Conservation (phyloP, 2,329 filamentous ascomycete species). For the Geosmithia morbida region DNA sequence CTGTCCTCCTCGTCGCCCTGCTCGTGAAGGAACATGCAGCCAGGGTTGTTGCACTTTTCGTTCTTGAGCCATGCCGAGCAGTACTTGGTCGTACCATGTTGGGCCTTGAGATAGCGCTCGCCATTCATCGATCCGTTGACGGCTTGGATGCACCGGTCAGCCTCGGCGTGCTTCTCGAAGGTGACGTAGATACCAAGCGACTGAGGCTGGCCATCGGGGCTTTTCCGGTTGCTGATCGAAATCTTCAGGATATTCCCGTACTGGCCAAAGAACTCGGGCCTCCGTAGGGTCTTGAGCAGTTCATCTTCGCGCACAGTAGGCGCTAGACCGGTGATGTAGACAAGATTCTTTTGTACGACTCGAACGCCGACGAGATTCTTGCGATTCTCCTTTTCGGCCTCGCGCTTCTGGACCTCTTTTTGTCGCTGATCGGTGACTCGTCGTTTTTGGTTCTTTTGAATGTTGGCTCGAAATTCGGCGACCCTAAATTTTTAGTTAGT, state of each 20-base stretch:
- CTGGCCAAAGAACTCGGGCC: slow-evolving; percentile 90
- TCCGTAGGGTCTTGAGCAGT: slow-evolving; percentile 76
- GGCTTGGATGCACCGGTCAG: slow-evolving; percentile 74
- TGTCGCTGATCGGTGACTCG: slow-evolving; percentile 70
- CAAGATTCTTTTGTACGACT: slow-evolving; percentile 95
- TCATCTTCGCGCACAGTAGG: slow-evolving; percentile 88
- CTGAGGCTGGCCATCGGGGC: slow-evolving; percentile 58
- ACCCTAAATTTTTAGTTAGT: slow-evolving; percentile 29
- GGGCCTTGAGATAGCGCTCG: slow-evolving; percentile 68
- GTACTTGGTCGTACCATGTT: slow-evolving; percentile 88
- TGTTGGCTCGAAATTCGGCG: slow-evolving; percentile 61
- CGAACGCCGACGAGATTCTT: slow-evolving; percentile 92
- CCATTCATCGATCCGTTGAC: slow-evolving; percentile 90
- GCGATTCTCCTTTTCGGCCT: slow-evolving; percentile 87
- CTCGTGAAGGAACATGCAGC: slow-evolving; percentile 97
- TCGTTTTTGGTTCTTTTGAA: slow-evolving; percentile 86
- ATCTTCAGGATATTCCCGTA: slow-evolving; percentile 99
- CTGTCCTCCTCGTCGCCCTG: slow-evolving; percentile 97
- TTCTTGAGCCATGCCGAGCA: slow-evolving; percentile 94
- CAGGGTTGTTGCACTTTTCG: slow-evolving; percentile 86
- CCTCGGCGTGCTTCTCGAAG: slow-evolving; percentile 83
- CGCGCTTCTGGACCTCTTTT: slow-evolving; percentile 90
- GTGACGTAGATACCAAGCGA: slow-evolving; percentile 98
- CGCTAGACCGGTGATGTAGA: slow-evolving; percentile 91
- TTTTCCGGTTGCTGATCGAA: slow-evolving; percentile 92